Conservation (phyloP, 768 basidiomycete species). For the Lactarius indigo region DNA sequence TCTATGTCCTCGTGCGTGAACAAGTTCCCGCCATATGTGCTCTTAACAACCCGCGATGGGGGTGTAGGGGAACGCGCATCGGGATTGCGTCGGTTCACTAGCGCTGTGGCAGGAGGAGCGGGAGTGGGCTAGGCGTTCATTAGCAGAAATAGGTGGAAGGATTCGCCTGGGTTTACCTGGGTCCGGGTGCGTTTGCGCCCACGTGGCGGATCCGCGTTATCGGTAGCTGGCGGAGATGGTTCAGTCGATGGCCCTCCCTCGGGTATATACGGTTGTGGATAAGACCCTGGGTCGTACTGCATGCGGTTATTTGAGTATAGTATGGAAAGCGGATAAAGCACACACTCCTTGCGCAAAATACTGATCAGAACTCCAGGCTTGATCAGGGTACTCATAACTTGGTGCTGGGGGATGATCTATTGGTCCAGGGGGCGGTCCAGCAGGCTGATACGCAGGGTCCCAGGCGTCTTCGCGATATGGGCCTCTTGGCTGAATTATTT, state of each 20-base stretch:
- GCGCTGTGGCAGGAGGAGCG: constrained; percentile 59
- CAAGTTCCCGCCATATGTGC: constrained; percentile 84
- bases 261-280: constrained; percentile 56
- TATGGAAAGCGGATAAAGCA: constrained; percentile 9
- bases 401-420: constrained; percentile 44
- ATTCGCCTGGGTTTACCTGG: constrained; percentile 37
- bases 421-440: constrained; percentile 40
- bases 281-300: constrained; percentile 52
- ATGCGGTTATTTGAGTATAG: not conserved
- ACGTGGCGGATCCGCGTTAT: constrained; percentile 40
- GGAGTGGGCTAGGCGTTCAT: constrained; percentile 46
- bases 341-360: constrained; percentile 60
- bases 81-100: constrained; percentile 63
- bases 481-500: constrained; percentile 26
- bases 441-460: constrained; percentile 51
- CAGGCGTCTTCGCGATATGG: constrained; percentile 37
- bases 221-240: constrained; percentile 34
- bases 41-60: constrained; percentile 79
- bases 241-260: constrained; percentile 44
- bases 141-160: constrained; percentile 4
- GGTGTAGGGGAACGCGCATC: constrained; percentile 80
- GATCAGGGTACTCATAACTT: constrained; percentile 59
- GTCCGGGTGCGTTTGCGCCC: constrained; percentile 68
- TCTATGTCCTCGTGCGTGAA: constrained; percentile 81
- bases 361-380: constrained; percentile 39